Percentiles rank a stretch among this genome's conserved stretches.
Evolutionary conservation across 352 stramenopile species (phyloP).

Genomic region (Phytophthora ohioensis): DNA sequence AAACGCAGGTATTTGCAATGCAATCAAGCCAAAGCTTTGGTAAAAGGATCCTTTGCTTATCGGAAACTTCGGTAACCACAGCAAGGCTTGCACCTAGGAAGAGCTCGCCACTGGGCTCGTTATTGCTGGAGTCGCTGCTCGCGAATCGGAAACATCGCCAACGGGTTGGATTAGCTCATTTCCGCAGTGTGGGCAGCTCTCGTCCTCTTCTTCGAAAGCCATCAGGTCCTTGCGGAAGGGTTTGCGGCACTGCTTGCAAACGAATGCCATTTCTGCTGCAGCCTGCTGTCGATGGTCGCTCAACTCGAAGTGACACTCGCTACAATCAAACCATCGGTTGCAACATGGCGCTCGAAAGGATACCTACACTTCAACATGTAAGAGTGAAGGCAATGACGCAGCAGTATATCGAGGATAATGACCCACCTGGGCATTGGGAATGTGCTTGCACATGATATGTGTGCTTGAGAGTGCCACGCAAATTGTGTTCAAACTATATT

Average conservation of each 20-base stretch:
- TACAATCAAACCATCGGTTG: constrained; percentile 83
- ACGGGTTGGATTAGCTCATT: constrained; percentile 49
- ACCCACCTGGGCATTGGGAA: constrained; percentile 46
- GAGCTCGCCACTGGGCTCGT: not conserved
- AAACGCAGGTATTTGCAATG: not conserved
- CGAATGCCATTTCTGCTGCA: constrained; percentile 61
- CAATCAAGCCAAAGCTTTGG: not conserved
- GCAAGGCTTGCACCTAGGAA: not conserved
- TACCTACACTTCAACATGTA: constrained; percentile 40
- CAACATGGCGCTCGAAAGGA: constrained; percentile 77
- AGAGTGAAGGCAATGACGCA: not conserved
- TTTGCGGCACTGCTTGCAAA: constrained; percentile 74
- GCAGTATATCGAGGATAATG: not conserved
- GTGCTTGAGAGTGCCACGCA: not conserved
- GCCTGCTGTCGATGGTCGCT: constrained; percentile 60
- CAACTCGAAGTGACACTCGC: constrained; percentile 75
- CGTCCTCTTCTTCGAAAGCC: constrained; percentile 60
- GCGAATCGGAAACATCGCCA: constrained; percentile 9
- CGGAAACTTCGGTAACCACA: too few species aligned
- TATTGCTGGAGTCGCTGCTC: constrained; percentile 9
- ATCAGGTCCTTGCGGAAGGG: constrained; percentile 73
- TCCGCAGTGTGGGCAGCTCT: constrained; percentile 73
- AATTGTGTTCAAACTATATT: constrained; percentile 1
- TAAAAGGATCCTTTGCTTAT: too few species aligned
- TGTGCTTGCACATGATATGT: constrained; percentile 59